Evolutionary conservation across 2,329 filamentous ascomycete genomes (phyloP), one percentile per base, ranked within the genome.

Genomic region (Monosporascus sp.): DNA sequence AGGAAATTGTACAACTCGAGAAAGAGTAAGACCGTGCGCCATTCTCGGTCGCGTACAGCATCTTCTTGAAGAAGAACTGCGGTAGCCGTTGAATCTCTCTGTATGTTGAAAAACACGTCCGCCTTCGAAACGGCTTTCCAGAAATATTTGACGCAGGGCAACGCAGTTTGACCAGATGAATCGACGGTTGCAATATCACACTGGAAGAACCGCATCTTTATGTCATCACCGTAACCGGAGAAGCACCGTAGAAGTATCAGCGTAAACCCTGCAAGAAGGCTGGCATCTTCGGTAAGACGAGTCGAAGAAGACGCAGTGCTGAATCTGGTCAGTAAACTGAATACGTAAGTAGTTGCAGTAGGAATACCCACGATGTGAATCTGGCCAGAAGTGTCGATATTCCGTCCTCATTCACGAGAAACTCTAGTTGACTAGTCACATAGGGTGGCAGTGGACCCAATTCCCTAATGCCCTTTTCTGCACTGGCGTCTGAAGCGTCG

Each of bases 1-100:
- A 97, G 84, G 66, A 97, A 97, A 2, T 88, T 90, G 67, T 97
- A 99, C 0, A 99, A 80, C 63, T 99, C 94, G 6, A 99, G 78
- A 65, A 99, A 97, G 0, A 99, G 79, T 0, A 97, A 76, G 43
- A 96, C 83, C 1, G 94, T 85, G 18, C 88, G 85, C 94, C 94
- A 99, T 65, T 97, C 90, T 60, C 85, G 80, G 71, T 71, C 76
- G 69, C 66, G 77, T 58, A 60, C 63, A 51, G 67, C 55, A 37
- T 68, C 68, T 47, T 56, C 58, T 25, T 63, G 59, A 9, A 71
- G 55, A 27, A 70, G 53, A 6, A 57, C 50, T 4, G 65, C 50
- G 11, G 67, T 54, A 17, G 57, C 54, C 17, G 51, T 55, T 55
- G 35, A 59, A 49, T 41, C 70, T 53, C 47, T 70, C 58, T 48